phyloP scores from a whole-genome alignment of 179 eudicot genomes.

The Pouteria campechiana region DNA sequence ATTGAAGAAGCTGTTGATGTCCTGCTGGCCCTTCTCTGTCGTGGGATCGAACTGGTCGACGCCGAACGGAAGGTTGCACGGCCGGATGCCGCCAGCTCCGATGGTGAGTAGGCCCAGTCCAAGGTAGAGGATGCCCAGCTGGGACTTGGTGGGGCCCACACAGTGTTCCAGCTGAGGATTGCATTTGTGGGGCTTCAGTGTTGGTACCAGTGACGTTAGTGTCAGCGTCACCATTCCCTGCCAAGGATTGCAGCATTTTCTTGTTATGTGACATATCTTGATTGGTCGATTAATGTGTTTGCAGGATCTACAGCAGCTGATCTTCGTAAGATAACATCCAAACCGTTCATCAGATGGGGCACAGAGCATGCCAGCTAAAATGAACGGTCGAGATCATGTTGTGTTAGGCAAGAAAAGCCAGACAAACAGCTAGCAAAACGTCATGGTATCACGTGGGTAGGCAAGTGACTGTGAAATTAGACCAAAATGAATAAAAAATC shows the following conservation, averaged over 20 bases:
- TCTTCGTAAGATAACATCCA: too few species aligned
- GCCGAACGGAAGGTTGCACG: conserved; percentile 65
- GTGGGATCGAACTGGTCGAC: conserved; percentile 61
- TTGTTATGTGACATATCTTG: too few species aligned
- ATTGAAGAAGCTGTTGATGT: conserved; percentile 58
- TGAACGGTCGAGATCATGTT: too few species aligned
- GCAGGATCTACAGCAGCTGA: too few species aligned
- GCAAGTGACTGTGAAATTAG: too few species aligned
- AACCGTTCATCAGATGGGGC: too few species aligned
- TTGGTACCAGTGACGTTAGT: conserved; percentile 34
- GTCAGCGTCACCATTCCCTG: conserved; percentile 62
- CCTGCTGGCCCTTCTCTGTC: conserved; percentile 46
- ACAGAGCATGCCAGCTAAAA: too few species aligned
- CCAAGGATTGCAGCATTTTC: not conserved
- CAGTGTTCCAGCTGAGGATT: conserved; percentile 24
- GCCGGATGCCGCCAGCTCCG: conserved; percentile 55
- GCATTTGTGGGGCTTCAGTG: conserved; percentile 37
- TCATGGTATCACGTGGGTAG: too few species aligned
- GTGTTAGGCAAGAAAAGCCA: too few species aligned
- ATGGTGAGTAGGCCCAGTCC: conserved; percentile 32
- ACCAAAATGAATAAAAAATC: too few species aligned
- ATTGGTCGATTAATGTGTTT: too few species aligned
- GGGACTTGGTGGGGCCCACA: conserved; percentile 25
- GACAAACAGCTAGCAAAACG: too few species aligned
- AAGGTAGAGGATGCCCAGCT: conserved; percentile 26